phyloP scores from a whole-genome alignment of 805 yeast genomes.

The Dipodascopsis tothii region DNA sequence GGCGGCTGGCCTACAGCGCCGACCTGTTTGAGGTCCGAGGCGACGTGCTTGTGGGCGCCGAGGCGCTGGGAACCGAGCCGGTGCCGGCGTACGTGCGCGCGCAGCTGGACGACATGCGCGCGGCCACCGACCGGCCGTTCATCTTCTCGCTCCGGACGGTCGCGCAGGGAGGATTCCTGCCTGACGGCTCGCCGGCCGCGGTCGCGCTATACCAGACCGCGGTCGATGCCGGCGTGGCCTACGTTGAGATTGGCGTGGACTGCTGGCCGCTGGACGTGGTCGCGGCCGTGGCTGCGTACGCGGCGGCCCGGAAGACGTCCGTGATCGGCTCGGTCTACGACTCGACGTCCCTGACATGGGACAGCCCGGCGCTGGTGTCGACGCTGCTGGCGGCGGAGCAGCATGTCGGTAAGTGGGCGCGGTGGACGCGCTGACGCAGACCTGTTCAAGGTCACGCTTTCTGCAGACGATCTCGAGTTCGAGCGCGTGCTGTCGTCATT shows the following conservation, averaged over 20 bases:
- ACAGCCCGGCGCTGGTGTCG: background rate
- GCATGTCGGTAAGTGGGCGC: background rate
- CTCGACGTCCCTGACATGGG: background rate
- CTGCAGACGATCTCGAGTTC: background rate
- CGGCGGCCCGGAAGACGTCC: background rate
- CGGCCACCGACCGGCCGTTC: background rate
- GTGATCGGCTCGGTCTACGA: background rate
- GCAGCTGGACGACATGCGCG: background rate
- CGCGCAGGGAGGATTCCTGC: background rate
- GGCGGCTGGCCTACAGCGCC: background rate
- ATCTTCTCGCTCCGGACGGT: background rate
- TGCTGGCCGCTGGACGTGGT: background rate
- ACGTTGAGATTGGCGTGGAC: background rate
- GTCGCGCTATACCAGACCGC: constrained; percentile 10
- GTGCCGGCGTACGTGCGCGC: background rate
- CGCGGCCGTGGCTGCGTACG: background rate
- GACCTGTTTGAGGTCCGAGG: background rate
- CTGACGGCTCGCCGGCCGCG: background rate
- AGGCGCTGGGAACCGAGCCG: background rate
- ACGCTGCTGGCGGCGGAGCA: background rate
- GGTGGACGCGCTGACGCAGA: background rate
- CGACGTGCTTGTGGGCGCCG: background rate
- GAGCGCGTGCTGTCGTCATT: background rate
- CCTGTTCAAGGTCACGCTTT: background rate
- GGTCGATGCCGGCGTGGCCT: constrained; percentile 22